Percentiles rank a stretch among this genome's conserved stretches.
phyloP scores from a whole-genome alignment of 2,329 filamentous ascomycete genomes.

The Botrytis porri region DNA sequence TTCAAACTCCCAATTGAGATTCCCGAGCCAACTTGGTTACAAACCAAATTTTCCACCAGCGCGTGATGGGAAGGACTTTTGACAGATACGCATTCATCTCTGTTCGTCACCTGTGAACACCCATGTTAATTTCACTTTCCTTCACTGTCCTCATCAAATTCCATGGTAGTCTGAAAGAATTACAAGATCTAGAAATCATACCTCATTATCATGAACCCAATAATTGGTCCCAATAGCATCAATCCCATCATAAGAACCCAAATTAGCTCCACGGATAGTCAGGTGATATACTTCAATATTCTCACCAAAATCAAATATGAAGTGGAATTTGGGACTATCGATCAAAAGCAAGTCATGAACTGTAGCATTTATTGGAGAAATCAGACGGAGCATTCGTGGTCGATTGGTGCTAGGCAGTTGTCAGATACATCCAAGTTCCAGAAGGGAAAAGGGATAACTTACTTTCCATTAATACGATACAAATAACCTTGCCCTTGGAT shows the following conservation, averaged over 20 bases:
- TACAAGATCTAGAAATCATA: background rate
- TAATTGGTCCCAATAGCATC: conserved; percentile 40
- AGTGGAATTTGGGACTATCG: conserved; percentile 39
- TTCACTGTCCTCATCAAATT: too few relatives aligned
- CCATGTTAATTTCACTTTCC: background rate
- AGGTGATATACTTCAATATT: conserved; percentile 42
- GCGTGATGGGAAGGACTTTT: conserved; percentile 41
- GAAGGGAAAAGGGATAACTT: background rate
- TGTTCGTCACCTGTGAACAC: conserved; percentile 33
- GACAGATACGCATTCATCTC: conserved; percentile 42
- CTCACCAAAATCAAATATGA: conserved; percentile 39
- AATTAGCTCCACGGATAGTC: conserved; percentile 40
- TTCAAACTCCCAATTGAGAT: conserved; percentile 40
- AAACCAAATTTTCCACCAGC: conserved; percentile 40
- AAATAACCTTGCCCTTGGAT: conserved; percentile 52
- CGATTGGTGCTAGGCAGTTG: conserved; percentile 37
- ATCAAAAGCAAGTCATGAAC: conserved; percentile 32
- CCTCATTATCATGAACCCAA: conserved; percentile 41
- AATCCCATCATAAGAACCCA: conserved; percentile 42
- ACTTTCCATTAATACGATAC: conserved; percentile 36
- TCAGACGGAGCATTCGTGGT: conserved; percentile 29
- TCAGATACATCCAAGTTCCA: conserved; percentile 38
- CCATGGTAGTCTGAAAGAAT: background rate
- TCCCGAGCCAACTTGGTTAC: conserved; percentile 40
- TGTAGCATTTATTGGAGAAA: conserved; percentile 27